Percentiles rank a stretch among this genome's conserved stretches.
These are phyloP conservation scores for Amphirosellinia nigrospora DNA, from an alignment of 495 filamentous ascomycete genomes.

Conservation along the genomic window DNA sequence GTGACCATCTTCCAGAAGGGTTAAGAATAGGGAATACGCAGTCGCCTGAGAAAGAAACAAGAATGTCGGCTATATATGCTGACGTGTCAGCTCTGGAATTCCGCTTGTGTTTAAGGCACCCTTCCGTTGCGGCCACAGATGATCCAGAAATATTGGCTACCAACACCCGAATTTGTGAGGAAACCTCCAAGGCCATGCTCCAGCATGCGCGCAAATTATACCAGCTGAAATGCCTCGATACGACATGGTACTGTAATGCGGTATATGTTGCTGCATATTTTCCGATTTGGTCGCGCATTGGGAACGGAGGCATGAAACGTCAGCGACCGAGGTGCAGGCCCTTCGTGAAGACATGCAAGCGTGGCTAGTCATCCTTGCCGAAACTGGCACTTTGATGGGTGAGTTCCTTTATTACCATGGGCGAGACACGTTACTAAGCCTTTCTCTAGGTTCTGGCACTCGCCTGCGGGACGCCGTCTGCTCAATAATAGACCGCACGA, in stretches of 20 bases:
- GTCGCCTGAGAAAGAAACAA: slow-evolving; percentile 56
- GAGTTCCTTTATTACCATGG: slow-evolving; percentile 35
- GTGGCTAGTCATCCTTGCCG: slow-evolving; percentile 71
- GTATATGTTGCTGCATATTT: slow-evolving; percentile 77
- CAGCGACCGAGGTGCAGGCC: slow-evolving; percentile 55
- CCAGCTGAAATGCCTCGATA: slow-evolving; percentile 72
- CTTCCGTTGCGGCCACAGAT: slow-evolving; percentile 68
- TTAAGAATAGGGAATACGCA: slow-evolving; percentile 48
- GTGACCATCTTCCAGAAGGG: slow-evolving; percentile 62
- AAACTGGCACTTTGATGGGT: slow-evolving; percentile 69
- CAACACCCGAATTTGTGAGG: slow-evolving; percentile 72
- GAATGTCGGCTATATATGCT: slow-evolving; percentile 58
- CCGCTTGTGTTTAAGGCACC: slow-evolving; percentile 66
- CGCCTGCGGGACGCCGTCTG: slow-evolving; percentile 47
- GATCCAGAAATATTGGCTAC: slow-evolving; percentile 65
- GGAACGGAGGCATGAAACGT: slow-evolving; percentile 66
- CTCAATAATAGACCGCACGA: slow-evolving; percentile 50
- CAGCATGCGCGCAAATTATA: slow-evolving; percentile 62
- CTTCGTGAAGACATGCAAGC: slow-evolving; percentile 70
- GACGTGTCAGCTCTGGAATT: slow-evolving; percentile 57
- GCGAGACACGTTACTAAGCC: slow-evolving; percentile 12
- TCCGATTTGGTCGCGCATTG: slow-evolving; percentile 73
- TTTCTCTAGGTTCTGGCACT: slow-evolving; percentile 40
- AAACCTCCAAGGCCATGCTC: slow-evolving; percentile 67
- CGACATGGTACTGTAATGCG: slow-evolving; percentile 77